Base-by-base conservation (phyloP, 2,329 filamentous ascomycete genomes). In the Colletotrichum lupini region DNA sequence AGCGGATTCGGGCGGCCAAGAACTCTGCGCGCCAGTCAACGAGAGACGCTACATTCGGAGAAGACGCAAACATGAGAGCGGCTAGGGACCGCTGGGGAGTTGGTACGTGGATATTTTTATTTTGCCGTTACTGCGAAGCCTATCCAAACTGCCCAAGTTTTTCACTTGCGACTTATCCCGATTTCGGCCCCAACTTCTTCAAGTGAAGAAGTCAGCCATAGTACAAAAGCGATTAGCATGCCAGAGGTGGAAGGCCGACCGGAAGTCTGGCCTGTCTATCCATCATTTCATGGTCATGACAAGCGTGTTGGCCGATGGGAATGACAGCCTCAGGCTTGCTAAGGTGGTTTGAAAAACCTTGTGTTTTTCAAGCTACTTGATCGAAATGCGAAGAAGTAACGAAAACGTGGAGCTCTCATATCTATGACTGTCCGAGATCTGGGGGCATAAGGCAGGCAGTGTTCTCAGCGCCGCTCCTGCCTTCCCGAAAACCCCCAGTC, bases 1-100 rank as follows among this genome's bases (percentile, higher is more conserved):
- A 63, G 19, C 60, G 59, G n/a, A 53, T 74, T n/a, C 46, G 30
- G 22, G 52, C 49, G 8, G 28, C 57, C 8, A 72, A 55, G 42
- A 67, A 37, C 46, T 32, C 57, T 37, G 37, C 19, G 42, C 68
- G 72, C 19, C 66, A 63, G n/a, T 16, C 28, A 4, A 24, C 49
- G 30, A 74, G 35, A 42, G 63, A 67, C 37, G 22, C 22, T 60
- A 58, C 69, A 3, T 56, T 55, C 22, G 37, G 42, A 30, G 63
- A 52, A 26, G 55, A 56, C 14, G 62, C 46, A 30, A 59, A 73
- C 5, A 30, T 63, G 11, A 69, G 42, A 8, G 22, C 57, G 56
- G 35, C 58, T 19, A 22, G 63, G 19, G 24, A 64, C 16, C 53
- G 55, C 49, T 73, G 70, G 70, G 67, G 46, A 52, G 32, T 60